phyloP scores from a whole-genome alignment of 441 rosid species.

The Euphorbia corollata region DNA sequence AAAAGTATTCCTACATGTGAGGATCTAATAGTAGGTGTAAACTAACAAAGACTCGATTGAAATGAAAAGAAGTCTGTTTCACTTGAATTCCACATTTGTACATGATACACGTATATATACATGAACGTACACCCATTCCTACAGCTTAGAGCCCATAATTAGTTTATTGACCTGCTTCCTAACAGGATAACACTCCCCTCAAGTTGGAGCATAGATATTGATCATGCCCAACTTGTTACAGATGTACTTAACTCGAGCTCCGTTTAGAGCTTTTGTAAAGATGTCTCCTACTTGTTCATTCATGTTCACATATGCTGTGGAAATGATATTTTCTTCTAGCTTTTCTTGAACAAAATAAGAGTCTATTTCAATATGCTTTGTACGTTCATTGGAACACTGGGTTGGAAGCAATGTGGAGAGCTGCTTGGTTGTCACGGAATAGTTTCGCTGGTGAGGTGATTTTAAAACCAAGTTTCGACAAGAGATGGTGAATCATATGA shows the following conservation, averaged over 20 bases:
- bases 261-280: neutral
- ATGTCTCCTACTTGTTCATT: neutral
- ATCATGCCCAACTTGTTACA: neutral
- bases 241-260: neutral
- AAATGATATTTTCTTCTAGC: neutral
- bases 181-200: conserved; percentile 1
- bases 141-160: no score
- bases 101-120: no score
- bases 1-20: no score
- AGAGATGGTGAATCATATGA: neutral
- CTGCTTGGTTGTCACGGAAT: neutral
- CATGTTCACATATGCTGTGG: neutral
- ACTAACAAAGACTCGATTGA: no score
- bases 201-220: neutral
- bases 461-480: neutral
- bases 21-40: no score
- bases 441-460: neutral
- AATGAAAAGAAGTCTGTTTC: no score
- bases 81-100: no score
- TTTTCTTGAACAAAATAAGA: neutral
- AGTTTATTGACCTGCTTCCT: no score
- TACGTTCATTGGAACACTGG: neutral
- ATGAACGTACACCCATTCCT: no score
- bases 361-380: neutral
- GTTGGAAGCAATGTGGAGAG: neutral